These are phyloP conservation scores for Neofusicoccum sp. DNA, from an alignment of 2,329 filamentous ascomycete genomes.

Conservation along the genomic window DNA sequence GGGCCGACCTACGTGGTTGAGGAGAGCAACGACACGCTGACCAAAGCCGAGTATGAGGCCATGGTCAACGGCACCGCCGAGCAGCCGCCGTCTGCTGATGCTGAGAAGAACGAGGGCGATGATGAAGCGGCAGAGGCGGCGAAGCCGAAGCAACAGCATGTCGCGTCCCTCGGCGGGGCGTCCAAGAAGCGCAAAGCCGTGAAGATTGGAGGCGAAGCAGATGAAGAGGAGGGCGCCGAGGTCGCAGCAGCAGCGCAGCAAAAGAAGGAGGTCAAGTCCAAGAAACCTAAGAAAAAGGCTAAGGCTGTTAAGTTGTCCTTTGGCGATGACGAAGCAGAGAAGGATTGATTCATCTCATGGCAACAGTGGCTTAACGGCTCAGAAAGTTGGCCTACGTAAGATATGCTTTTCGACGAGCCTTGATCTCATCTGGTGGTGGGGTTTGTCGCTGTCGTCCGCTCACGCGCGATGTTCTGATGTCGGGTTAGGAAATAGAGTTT, in stretches of 20 bases:
- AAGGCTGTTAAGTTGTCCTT: conserved; percentile 39
- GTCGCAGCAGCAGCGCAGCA: conserved; percentile 20
- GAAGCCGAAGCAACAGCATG: conserved; percentile 24
- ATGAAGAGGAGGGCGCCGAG: conserved; percentile 25
- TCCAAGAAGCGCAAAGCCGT: conserved; percentile 39
- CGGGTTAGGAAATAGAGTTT: not conserved
- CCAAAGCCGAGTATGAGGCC: conserved; percentile 50
- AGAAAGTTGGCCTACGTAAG: not conserved
- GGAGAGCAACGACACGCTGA: conserved; percentile 62
- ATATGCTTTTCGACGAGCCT: not conserved
- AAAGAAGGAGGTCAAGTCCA: conserved; percentile 27
- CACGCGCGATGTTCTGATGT: not conserved
- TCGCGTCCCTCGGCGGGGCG: conserved; percentile 32
- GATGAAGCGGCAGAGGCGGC: not conserved
- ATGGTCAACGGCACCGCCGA: conserved; percentile 29
- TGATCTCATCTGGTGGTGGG: not conserved
- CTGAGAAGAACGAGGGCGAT: conserved; percentile 14
- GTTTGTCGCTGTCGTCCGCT: not conserved
- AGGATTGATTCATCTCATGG: not conserved
- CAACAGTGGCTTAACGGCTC: not conserved
- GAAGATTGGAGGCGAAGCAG: conserved; percentile 32
- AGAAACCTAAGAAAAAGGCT: conserved; percentile 36
- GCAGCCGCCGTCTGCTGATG: conserved; percentile 20
- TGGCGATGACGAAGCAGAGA: conserved; percentile 25
- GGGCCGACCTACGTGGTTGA: conserved; percentile 74